Base-by-base conservation (phyloP, 768 basidiomycete species). In the Leucocoprinus sp. region DNA sequence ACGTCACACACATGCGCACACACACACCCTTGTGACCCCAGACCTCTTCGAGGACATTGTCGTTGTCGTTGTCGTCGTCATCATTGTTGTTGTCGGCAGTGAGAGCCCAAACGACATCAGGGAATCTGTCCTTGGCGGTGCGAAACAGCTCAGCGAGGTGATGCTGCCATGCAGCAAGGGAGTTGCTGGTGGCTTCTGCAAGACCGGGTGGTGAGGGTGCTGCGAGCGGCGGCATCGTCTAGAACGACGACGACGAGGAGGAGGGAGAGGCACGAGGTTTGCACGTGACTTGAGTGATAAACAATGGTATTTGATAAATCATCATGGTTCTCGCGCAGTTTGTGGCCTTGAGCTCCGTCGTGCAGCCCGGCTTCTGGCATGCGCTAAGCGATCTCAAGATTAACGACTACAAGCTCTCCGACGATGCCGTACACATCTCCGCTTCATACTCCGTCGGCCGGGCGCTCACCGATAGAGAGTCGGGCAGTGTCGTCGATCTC, bases 101-200 rank as follows among this genome's bases (percentile, higher is more conserved):
- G 15, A 83, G 70, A 60, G 82, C 80, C 93, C 95, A 98, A n/a
- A 90, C 80, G 41, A 98, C 92, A 66, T 98, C 95, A n/a, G 88
- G 85, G 57, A 93, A 98, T 46, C 90, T 74, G 50, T 93, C 88
- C 63, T 86, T 86, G n/a, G 92, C 84, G 43, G 81, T 71, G 52
- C 74, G 72, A 62, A 91, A 93, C 31, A 97, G 75, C 5, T 70
- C 57, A 47, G 79, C 74, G 3, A 97, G 74, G 66, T 97, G 83
- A n/a, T 62, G 60, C 55, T 89, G 84, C 93, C 93, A 97, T 14
- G 68, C 64, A 4, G 66, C 56, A 0, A 85, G 89, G 1, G 88
- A 89, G 47, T 72, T 68, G 50, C 70, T 68, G 21, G 79, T 77
- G 6, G 84, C 81, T 57, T 88, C 80, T 45, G 76, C 72, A 18